Conservation (phyloP, 2,329 filamentous ascomycete species). For the Botrytis galanthina region DNA sequence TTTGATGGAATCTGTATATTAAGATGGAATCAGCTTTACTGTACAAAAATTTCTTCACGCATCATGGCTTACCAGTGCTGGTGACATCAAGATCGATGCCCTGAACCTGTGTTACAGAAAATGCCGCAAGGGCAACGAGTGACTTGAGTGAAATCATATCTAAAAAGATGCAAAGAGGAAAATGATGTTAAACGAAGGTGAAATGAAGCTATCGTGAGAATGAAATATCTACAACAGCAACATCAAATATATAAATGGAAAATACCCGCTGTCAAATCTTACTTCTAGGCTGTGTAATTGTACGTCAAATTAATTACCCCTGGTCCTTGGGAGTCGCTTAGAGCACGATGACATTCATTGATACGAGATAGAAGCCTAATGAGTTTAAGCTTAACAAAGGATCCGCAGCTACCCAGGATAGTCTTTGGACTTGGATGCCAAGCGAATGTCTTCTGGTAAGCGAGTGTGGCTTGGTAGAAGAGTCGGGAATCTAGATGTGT, state of each 20-base stretch:
- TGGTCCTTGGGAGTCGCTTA: neutral
- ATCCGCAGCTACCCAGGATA: neutral
- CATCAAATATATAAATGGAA: neutral
- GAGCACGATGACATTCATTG: neutral
- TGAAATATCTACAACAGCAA: neutral
- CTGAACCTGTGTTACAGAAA: conserved; percentile 22
- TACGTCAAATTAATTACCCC: too few relatives aligned
- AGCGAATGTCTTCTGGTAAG: neutral
- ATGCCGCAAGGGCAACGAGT: conserved; percentile 26
- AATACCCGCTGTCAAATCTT: too few relatives aligned
- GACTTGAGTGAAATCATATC: conserved; percentile 23
- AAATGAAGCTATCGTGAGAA: neutral
- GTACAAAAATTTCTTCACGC: too few relatives aligned
- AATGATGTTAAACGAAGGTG: neutral
- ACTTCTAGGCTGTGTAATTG: too few relatives aligned
- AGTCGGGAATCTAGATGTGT: neutral
- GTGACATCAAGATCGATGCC: conserved; percentile 23
- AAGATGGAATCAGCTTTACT: neutral
- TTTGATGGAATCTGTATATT: conserved; percentile 30
- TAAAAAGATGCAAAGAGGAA: neutral
- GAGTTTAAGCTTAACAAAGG: neutral
- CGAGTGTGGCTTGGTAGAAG: neutral
- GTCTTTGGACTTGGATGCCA: neutral
- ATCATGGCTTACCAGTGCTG: conserved; percentile 21
- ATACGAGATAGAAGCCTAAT: neutral